phyloP scores from a whole-genome alignment of 495 filamentous ascomycete species.

The Podospora anserina region DNA sequence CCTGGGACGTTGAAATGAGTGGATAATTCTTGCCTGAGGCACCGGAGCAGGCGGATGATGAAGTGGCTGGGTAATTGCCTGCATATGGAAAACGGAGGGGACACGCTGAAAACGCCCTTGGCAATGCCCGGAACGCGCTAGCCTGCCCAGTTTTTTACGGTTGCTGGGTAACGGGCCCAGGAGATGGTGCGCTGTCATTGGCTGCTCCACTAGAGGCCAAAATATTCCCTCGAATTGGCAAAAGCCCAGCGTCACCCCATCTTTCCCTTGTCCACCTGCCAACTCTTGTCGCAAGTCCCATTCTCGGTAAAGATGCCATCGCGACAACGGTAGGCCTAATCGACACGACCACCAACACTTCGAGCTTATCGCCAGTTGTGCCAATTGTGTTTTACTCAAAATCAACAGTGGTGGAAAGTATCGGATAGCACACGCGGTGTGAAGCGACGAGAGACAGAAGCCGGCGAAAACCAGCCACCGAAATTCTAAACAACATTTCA shows the following conservation, averaged over 20 bases:
- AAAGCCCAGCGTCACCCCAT: slow-evolving; percentile 22
- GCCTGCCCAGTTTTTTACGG: slow-evolving; percentile 15
- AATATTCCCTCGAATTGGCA: slow-evolving; percentile 27
- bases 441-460: neutral
- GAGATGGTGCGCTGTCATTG: slow-evolving; percentile 22
- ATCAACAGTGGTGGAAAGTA: neutral
- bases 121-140: slow-evolving; percentile 5
- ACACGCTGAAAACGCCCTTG: slow-evolving; percentile 4
- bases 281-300: slow-evolving; percentile 27
- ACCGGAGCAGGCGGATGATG: neutral
- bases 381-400: neutral
- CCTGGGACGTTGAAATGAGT: neutral
- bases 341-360: slow-evolving; percentile 1
- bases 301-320: slow-evolving; percentile 19
- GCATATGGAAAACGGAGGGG: slow-evolving; percentile 9
- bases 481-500: neutral
- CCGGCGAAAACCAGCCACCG: neutral
- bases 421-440: slow-evolving; percentile 1
- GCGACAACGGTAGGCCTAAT: slow-evolving; percentile 10
- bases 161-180: slow-evolving; percentile 28
- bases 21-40: neutral
- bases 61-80: slow-evolving; percentile 5
- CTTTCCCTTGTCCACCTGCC: slow-evolving; percentile 16
- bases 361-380: neutral
- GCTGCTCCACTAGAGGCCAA: slow-evolving; percentile 22